Conservation (phyloP, 1,284 basidiomycete species). For the Cryptococcus wingfieldii region DNA sequence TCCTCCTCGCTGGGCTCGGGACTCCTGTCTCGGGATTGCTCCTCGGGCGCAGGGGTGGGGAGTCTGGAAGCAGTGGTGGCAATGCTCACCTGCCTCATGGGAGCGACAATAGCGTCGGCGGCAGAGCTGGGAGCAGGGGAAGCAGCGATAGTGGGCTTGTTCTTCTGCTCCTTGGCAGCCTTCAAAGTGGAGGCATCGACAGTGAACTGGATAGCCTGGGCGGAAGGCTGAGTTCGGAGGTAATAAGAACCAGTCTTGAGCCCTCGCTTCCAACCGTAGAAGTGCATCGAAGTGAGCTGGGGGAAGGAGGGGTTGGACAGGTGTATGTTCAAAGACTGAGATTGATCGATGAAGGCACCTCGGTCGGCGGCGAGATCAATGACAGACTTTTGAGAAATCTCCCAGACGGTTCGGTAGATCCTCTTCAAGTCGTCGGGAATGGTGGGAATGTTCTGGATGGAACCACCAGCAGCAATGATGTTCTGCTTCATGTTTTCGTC, state of each 20-base stretch:
- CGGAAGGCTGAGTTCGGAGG: slow-evolving; percentile 88
- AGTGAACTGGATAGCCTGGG: slow-evolving; percentile 97
- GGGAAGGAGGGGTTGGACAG: slow-evolving; percentile 85
- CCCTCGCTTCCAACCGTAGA: slow-evolving; percentile 99
- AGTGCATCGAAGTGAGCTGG: slow-evolving; percentile 98
- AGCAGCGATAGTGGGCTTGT: slow-evolving; percentile 15
- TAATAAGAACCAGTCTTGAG: slow-evolving; percentile 98
- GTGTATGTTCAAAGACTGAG: slow-evolving; percentile 79
- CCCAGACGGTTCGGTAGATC: slow-evolving; percentile 68
- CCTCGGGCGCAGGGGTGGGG: slow-evolving; percentile 20
- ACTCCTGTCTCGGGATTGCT: slow-evolving; percentile 13
- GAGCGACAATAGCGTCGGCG: slow-evolving; percentile 29
- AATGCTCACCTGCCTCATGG: slow-evolving; percentile 41
- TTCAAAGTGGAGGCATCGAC: slow-evolving; percentile 79
- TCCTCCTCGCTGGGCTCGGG: slow-evolving; percentile 43
- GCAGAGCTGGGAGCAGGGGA: slow-evolving; percentile 11
- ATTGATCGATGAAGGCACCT: slow-evolving; percentile 96
- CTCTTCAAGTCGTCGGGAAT: slow-evolving; percentile 85
- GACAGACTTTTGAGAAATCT: slow-evolving; percentile 97
- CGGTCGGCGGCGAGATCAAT: slow-evolving; percentile 97
- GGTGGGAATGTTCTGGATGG: slow-evolving; percentile 80
- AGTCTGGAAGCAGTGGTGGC: slow-evolving; percentile 33
- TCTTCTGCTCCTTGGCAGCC: slow-evolving; percentile 28
- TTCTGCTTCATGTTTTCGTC: slow-evolving; percentile 99
- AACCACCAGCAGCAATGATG: slow-evolving; percentile 96